Percentiles rank a stretch among this genome's conserved stretches.
Conservation (phyloP, 2,329 filamentous ascomycete species). For the Sordariomycetes sp. region DNA sequence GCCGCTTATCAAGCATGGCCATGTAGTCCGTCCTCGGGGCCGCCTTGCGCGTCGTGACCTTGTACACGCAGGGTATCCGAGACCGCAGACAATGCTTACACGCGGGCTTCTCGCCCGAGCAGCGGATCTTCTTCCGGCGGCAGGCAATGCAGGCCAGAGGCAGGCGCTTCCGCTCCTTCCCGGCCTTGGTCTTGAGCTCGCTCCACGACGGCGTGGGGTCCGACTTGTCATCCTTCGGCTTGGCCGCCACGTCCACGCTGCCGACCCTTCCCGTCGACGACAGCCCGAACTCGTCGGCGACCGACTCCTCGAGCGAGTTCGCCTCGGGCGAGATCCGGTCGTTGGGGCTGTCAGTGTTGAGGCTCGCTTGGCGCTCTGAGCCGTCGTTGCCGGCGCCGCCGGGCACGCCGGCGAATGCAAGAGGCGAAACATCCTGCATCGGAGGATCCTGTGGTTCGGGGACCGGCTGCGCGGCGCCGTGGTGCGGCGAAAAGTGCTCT, state of each 20-base stretch:
- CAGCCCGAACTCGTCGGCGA: constrained; percentile 46
- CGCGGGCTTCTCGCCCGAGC: constrained; percentile 91
- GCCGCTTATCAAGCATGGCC: constrained; percentile 92
- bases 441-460: constrained; percentile 9
- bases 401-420: constrained; percentile 16
- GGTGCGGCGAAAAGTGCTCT: constrained; percentile 17
- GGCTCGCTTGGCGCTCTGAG: constrained; percentile 13
- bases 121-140: constrained; percentile 92
- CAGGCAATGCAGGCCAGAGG: constrained; percentile 93
- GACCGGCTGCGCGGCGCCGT: constrained; percentile 19
- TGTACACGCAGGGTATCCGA: constrained; percentile 92
- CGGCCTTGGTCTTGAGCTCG: constrained; percentile 79
- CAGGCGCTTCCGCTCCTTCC: constrained; percentile 87
- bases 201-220: constrained; percentile 58
- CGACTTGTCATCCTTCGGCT: constrained; percentile 42
- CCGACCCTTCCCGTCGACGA: constrained; percentile 28
- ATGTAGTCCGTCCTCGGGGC: constrained; percentile 95
- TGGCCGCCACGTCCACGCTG: constrained; percentile 37
- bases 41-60: constrained; percentile 87
- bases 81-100: constrained; percentile 94
- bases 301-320: constrained; percentile 37
- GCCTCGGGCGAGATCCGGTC: constrained; percentile 27
- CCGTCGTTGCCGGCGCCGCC: constrained; percentile 10
- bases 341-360: constrained; percentile 24
- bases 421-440: constrained; percentile 20